Base-by-base conservation (phyloP, 2,329 filamentous ascomycete species). In the Aureobasidium zeae region DNA sequence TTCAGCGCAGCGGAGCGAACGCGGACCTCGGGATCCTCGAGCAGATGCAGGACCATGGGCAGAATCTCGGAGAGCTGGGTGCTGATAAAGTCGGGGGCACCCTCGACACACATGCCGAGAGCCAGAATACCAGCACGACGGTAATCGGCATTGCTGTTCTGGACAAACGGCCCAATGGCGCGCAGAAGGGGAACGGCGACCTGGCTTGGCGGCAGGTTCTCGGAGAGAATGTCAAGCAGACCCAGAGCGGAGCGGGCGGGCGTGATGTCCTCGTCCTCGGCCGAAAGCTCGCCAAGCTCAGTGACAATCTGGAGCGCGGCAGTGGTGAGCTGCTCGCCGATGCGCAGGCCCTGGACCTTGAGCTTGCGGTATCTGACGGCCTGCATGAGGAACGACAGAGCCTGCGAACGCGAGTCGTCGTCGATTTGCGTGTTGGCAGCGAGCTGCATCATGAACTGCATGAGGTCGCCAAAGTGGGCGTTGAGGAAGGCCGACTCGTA, bases 51-150 rank as follows among this genome's bases (percentile, higher is more conserved):
- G 47, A 96, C 79, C 54, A 85, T 73, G 36, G 91, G 91, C 62
- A 96, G 77, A 52, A 96, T 83, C 52, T 82, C 76, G 57, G 82
- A 74, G 50, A 96, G 77, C 66, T 98, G 91, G 15, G 88, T 94
- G 51, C 86, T 86, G 58, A 96, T 87, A 66, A 96, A 98, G 63
- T 98, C 91, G 12, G 91, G 91, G 21, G 91, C 89, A 55, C 91
- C 91, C 70, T 96, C 91, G 42, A 94, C 89, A 55, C 86, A 89
- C 70, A 89, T 93, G 48, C 89, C 89, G 4, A 98, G 76, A 36
- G 89, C 83, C 50, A 96, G 74, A 59, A 96, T 91, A 65, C 85
- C 88, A 44, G 89, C 88, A 65, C 89, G 84, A 48, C 89, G 81
- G 67, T 83, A 83, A 55, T 86, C 80, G 25, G 87, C 75, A 57